Evolutionary conservation across 108 stramenopile species (phyloP).

Genomic region (Cyclotella distinguenda): DNA sequence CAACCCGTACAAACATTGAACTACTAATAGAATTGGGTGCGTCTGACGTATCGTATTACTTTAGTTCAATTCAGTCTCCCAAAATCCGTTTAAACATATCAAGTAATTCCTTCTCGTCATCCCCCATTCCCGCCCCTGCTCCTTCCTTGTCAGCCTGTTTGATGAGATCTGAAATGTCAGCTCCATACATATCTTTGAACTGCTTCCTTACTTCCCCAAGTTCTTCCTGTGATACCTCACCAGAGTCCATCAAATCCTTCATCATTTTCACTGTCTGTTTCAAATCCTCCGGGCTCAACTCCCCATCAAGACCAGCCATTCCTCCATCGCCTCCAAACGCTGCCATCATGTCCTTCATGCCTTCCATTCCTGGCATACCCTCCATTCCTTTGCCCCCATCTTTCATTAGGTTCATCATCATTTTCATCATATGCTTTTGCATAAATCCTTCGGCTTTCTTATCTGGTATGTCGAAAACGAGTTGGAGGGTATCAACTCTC

Average conservation of each 20-base stretch:
- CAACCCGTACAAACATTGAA: no score
- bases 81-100: conserved; percentile 81
- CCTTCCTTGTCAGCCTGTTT: conserved; percentile 58
- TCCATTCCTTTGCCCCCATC: conserved; percentile 49
- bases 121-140: conserved; percentile 41
- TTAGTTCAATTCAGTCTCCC: conserved; percentile 27
- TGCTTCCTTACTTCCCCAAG: conserved; percentile 64
- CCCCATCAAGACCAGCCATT: conserved; percentile 54
- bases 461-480: conserved; percentile 74
- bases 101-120: conserved; percentile 68
- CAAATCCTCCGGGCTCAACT: conserved; percentile 63
- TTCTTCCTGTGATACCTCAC: conserved; percentile 60
- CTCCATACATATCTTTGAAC: conserved; percentile 76
- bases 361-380: conserved; percentile 65
- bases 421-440: conserved; percentile 86
- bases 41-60: not conserved
- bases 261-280: conserved; percentile 65
- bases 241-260: conserved; percentile 78
- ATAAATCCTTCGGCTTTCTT: conserved; percentile 83
- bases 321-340: conserved; percentile 59
- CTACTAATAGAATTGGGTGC: not conserved
- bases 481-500: conserved; percentile 69
- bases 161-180: conserved; percentile 76
- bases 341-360: conserved; percentile 84
- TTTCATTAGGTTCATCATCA: conserved; percentile 87